Evolutionary conservation across 208 protist species (phyloP).

Genomic region (Crithidia fasciculata): DNA sequence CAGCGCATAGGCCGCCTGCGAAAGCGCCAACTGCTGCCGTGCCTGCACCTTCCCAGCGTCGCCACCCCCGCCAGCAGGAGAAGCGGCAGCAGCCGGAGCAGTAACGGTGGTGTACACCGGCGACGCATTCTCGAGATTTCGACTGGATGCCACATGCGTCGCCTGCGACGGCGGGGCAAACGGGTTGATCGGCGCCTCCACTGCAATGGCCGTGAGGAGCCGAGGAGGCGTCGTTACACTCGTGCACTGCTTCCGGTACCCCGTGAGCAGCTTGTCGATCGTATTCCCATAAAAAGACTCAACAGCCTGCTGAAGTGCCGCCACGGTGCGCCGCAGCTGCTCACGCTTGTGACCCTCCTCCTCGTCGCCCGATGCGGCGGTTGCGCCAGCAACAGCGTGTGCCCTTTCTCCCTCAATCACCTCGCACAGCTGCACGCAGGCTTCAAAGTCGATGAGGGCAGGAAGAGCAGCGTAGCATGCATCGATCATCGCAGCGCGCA

Average conservation of each 20-base stretch:
- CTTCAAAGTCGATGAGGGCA: constrained; percentile 25
- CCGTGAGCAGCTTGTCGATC: background rate
- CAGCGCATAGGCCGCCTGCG: constrained; percentile 23
- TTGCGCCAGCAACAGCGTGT: background rate
- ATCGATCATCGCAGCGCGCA: constrained; percentile 22
- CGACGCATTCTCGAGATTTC: background rate
- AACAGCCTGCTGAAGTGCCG: background rate
- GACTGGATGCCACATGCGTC: background rate
- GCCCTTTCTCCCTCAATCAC: background rate
- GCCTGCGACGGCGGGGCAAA: background rate
- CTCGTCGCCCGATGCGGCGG: background rate
- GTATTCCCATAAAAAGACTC: background rate
- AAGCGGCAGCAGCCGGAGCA: no score
- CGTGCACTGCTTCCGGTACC: constrained; percentile 4
- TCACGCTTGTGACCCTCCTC: background rate
- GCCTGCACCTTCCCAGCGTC: background rate
- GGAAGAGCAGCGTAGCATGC: constrained; percentile 34
- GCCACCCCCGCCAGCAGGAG: background rate
- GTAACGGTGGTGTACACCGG: background rate
- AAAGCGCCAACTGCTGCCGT: constrained; percentile 19
- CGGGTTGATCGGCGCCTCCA: constrained; percentile 6
- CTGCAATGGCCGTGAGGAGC: background rate
- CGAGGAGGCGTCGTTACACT: background rate
- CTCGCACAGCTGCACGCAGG: constrained; percentile 24
- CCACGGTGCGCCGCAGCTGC: constrained; percentile 11